phyloP scores from a whole-genome alignment of 108 stramenopile genomes.

The Fragilaria crotonensis region DNA sequence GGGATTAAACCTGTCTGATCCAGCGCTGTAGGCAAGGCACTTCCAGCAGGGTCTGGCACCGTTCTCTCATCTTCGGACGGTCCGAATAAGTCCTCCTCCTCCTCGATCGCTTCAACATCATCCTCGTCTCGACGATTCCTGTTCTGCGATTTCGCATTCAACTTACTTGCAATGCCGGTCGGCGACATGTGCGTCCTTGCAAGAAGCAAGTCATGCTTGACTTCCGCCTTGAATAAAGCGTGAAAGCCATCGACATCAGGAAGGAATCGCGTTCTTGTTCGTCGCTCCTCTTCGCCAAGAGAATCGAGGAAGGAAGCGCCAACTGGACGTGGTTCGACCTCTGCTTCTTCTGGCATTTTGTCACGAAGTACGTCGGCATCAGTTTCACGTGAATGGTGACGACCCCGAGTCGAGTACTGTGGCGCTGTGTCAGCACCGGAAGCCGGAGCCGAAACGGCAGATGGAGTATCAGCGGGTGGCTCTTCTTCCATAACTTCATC shows the following conservation, averaged over 20 bases:
- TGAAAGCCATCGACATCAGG: slow-evolving; percentile 80
- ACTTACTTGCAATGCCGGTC: slow-evolving; percentile 6
- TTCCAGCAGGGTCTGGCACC: slow-evolving; percentile 5
- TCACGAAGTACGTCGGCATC: neutral
- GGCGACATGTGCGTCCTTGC: slow-evolving; percentile 26
- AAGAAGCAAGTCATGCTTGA: slow-evolving; percentile 63
- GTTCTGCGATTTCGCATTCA: neutral
- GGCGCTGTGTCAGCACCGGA: neutral
- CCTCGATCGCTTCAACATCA: slow-evolving; percentile 7
- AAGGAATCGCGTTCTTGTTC: slow-evolving; percentile 62
- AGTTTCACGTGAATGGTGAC: neutral
- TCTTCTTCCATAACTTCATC: slow-evolving; percentile 5
- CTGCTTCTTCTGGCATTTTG: neutral
- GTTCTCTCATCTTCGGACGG: slow-evolving; percentile 20
- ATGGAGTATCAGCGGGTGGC: neutral
- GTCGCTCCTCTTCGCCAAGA: slow-evolving; percentile 70
- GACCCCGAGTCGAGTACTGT: neutral
- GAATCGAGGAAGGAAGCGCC: slow-evolving; percentile 54
- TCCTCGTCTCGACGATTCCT: slow-evolving; percentile 8
- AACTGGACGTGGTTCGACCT: slow-evolving; percentile 1
- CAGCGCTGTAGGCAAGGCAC: neutral
- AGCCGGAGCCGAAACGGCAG: neutral
- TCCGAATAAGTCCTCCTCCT: slow-evolving; percentile 32
- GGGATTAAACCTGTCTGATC: slow-evolving; percentile 10
- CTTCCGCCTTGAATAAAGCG: slow-evolving; percentile 57